Percentiles rank a stretch among this genome's conserved stretches.
phyloP scores from a whole-genome alignment of 2,329 filamentous ascomycete species.

The Fusarium napiforme region DNA sequence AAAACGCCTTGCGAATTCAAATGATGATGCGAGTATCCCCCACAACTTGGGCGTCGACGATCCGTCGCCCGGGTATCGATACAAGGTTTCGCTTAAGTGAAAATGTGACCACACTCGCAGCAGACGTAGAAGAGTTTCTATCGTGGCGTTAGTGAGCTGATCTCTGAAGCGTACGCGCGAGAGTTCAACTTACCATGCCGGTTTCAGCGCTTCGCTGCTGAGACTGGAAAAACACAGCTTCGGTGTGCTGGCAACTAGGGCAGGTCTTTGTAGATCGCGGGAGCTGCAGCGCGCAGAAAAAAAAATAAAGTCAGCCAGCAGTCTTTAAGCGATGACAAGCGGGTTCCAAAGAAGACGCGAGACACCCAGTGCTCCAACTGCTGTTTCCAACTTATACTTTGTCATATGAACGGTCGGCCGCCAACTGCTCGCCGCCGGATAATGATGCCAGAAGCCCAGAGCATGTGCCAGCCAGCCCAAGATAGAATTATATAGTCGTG shows the following conservation, averaged over 20 bases:
- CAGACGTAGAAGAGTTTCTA: slow-evolving; percentile 96
- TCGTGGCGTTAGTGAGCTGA: slow-evolving; percentile 2
- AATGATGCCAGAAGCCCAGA: slow-evolving; percentile 27
- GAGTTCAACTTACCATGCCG: slow-evolving; percentile 81
- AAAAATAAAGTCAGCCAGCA: slow-evolving; percentile 57
- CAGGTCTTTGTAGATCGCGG: slow-evolving; percentile 89
- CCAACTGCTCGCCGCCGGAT: slow-evolving; percentile 30
- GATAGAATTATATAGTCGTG: slow-evolving; percentile 5
- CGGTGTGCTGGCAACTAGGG: slow-evolving; percentile 83
- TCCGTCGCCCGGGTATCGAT: slow-evolving; percentile 41
- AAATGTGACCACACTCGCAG: slow-evolving; percentile 92
- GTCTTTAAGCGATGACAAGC: slow-evolving; percentile 44
- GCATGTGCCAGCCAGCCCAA: slow-evolving; percentile 43
- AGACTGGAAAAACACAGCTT: slow-evolving; percentile 98
- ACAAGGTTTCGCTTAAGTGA: slow-evolving; percentile 59
- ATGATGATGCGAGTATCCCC: slow-evolving; percentile 33
- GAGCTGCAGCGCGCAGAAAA: slow-evolving; percentile 71
- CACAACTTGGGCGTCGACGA: slow-evolving; percentile 26
- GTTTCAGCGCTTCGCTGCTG: slow-evolving; percentile 97
- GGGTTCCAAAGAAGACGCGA: slow-evolving; percentile 45
- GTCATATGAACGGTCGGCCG: slow-evolving; percentile 28
- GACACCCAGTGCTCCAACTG: slow-evolving; percentile 40
- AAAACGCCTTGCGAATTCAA: slow-evolving; percentile 42
- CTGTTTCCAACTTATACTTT: slow-evolving; percentile 37
- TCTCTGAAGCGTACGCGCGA: background rate